Evolutionary conservation across 2,329 filamentous ascomycete species (phyloP), one percentile per base, ranked within the genome.

Genomic region (Epichloe sylvatica): DNA sequence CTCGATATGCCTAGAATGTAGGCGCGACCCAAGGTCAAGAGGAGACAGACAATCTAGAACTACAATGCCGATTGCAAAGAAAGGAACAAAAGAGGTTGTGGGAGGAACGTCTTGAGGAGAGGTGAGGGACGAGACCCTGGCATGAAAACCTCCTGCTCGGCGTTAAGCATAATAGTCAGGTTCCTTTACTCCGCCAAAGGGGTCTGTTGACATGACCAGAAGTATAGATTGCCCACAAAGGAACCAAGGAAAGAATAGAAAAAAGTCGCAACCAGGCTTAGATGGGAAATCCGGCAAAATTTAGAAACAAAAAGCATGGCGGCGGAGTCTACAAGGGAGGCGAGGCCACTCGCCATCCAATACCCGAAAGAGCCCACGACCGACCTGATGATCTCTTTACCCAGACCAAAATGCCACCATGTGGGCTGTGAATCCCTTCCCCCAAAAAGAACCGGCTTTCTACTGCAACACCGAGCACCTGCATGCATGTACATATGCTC

Each of bases 251-350:
- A 41, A 5, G 17, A 41, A 4, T 19, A 5, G 11, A n/a, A 45
- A 39, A 45, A 39, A 23, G 23, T 38, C 34, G 30, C 40, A 44
- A 44, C 34, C 47, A 44, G 46, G 38, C 12, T 36, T 4, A 34
- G 30, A n/a, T 39, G 33, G n/a, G 23, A 33, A 40, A 17, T 1
- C 49, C 39, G 39, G 39, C 45, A 39, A 44, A 45, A 37, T 25
- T 15, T 15, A 25, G 21, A 37, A 43, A 30, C 44, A 4, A n/a
- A 44, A 45, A 43, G 45, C 46, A 45, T 23, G 46, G 42, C 42
- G 21, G 50, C 46, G 46, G 50, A 51, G 50, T 34, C 13, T 38
- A 42, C 44, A n/a, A 47, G 45, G 41, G 35, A 47, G 23, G 36
- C 21, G 25, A 41, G 42, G 42, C 37, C 48, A 46, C 25, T 25